phyloP scores from a whole-genome alignment of 495 filamentous ascomycete species.

The Chaetomium cochliodes region DNA sequence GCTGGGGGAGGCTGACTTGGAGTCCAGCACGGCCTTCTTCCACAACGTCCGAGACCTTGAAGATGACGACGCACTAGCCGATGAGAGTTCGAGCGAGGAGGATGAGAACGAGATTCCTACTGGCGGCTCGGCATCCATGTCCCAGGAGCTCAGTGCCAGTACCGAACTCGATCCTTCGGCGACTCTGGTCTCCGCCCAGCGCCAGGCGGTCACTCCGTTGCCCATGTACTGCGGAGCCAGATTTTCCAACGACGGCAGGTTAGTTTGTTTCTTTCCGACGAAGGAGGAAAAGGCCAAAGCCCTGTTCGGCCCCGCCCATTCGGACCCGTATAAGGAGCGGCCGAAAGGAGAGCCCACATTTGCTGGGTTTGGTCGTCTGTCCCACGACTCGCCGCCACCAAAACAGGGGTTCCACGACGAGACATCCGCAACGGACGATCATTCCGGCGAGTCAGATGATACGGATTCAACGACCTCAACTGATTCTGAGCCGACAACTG shows the following conservation, averaged over 20 bases:
- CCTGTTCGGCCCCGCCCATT: slow-evolving; percentile 58
- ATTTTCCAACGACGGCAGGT: slow-evolving; percentile 73
- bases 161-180: slow-evolving; percentile 47
- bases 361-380: slow-evolving; percentile 82
- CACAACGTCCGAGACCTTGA: slow-evolving; percentile 62
- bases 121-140: slow-evolving; percentile 54
- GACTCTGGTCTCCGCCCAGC: slow-evolving; percentile 58
- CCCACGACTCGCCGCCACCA: slow-evolving; percentile 49
- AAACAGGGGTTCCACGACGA: slow-evolving; percentile 53
- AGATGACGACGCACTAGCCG: slow-evolving; percentile 56
- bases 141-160: slow-evolving; percentile 53
- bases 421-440: slow-evolving; percentile 50
- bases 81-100: slow-evolving; percentile 81
- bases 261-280: slow-evolving; percentile 85
- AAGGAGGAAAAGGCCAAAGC: slow-evolving; percentile 70
- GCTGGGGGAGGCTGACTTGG: slow-evolving; percentile 75
- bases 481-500: slow-evolving; percentile 68
- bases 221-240: slow-evolving; percentile 72
- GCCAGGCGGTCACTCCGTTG: slow-evolving; percentile 73
- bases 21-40: slow-evolving; percentile 70
- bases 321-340: slow-evolving; percentile 60
- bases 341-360: slow-evolving; percentile 69
- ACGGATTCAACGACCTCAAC: slow-evolving; percentile 65
- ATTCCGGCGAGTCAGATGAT: slow-evolving; percentile 56
- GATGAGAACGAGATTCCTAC: slow-evolving; percentile 65